Evolutionary conservation across 371 early-diverging fungal genomes (phyloP).

Genomic region (Funneliformis caledonium): DNA sequence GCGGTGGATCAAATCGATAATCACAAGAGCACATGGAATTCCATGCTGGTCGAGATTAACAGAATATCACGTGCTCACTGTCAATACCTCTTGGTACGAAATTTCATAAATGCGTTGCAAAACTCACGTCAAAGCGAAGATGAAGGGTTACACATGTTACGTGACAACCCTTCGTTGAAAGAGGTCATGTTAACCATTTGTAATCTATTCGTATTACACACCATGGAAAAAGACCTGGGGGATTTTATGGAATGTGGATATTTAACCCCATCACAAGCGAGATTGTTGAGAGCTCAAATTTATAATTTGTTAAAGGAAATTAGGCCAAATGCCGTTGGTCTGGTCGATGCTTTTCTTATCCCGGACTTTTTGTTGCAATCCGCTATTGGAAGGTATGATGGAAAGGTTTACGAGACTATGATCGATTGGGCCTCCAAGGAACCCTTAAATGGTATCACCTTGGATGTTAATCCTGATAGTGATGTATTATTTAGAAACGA

Average conservation of each 20-base stretch:
- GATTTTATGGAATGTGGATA: conserved; percentile 66
- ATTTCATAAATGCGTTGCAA: conserved; percentile 50
- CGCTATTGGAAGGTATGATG: conserved; percentile 75
- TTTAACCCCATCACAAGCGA: conserved; percentile 55
- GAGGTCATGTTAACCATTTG: conserved; percentile 54
- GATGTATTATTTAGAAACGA: no score
- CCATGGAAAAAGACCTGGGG: conserved; percentile 67
- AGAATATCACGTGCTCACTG: conserved; percentile 65
- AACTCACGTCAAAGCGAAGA: conserved; percentile 36
- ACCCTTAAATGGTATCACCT: conserved; percentile 57
- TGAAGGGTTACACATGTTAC: conserved; percentile 21
- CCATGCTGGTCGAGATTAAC: conserved; percentile 60
- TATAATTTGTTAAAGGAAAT: conserved; percentile 62
- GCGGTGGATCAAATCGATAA: conserved; percentile 59
- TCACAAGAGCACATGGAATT: conserved; percentile 65
- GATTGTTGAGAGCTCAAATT: conserved; percentile 56
- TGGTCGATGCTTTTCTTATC: conserved; percentile 78
- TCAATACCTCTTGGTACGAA: conserved; percentile 44
- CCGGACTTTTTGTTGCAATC: conserved; percentile 74
- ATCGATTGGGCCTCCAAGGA: conserved; percentile 71
- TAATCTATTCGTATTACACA: conserved; percentile 63
- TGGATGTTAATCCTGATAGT: no score
- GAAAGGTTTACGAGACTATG: conserved; percentile 76
- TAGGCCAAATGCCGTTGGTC: conserved; percentile 72
- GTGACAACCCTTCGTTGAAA: conserved; percentile 49